Evolutionary conservation across 441 rosid species (phyloP), one percentile per base, ranked within the genome.

Genomic region (Bruguiera hainesii): DNA sequence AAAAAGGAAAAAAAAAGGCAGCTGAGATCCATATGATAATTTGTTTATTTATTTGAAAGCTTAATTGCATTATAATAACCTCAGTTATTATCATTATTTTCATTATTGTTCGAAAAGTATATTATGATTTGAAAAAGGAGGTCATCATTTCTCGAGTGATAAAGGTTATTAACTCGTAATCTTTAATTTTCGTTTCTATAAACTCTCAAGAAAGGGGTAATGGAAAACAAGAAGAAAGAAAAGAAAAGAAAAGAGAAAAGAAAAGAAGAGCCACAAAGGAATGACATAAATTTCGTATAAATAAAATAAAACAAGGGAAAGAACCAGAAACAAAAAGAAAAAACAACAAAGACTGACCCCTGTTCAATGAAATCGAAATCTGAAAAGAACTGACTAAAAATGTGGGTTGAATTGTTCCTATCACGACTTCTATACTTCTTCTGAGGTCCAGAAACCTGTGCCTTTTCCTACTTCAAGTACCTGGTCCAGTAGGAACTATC

Each of bases 351-450:
- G 75, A 42, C 0, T 42, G 18, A 13, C 0, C 15, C 16, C 16
- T 68, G 53, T 80, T 84, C 73, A 75, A 79, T 85, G 86, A 82
- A 74, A 85, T 86, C 77, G 79, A 85, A 68, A 70, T 80, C 51
- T 68, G 57, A 72, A 79, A 73, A 67, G 70, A 64, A 76, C 75
- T 67, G 78, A 78, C 83, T 71, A 67, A 78, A 78, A 71, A 51
- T 72, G 67, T 67, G 69, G 72, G 64, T 81, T 52, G 85, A 81
- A 78, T 75, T 76, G 84, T 85, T 67, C 63, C 82, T 50, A 73
- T 85, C 84, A 71, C 77, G 75, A 77, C 82, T 85, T 85, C 87
- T 71, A 85, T 81, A 83, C 89, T 84, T 78, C 82, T 77, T 71
- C 78, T 69, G 64, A 77, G 72, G 79, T 67, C 64, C 77, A 77